phyloP scores from a whole-genome alignment of 2,329 filamentous ascomycete species.

The Monilinia fructicola region DNA sequence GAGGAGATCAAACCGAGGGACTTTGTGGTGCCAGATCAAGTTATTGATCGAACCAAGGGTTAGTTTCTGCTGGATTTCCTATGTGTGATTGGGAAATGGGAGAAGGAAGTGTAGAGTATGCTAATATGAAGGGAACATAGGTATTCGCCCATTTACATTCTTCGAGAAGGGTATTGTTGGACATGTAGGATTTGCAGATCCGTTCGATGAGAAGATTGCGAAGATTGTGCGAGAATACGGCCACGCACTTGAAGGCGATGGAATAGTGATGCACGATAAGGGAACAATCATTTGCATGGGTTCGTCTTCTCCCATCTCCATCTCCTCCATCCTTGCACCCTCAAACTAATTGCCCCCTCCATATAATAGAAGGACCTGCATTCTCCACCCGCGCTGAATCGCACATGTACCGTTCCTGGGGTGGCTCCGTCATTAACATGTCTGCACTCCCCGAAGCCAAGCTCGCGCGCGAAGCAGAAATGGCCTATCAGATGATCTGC shows the following conservation, averaged over 20 bases:
- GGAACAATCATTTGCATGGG: conserved; percentile 92
- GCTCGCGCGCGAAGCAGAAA: conserved; percentile 91
- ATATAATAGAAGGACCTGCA: conserved; percentile 75
- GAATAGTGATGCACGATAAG: conserved; percentile 77
- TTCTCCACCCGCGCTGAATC: conserved; percentile 96
- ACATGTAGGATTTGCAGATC: conserved; percentile 93
- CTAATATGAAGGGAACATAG: neutral
- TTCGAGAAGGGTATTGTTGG: conserved; percentile 90
- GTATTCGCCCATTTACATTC: conserved; percentile 85
- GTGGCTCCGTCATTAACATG: conserved; percentile 98
- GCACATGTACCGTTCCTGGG: conserved; percentile 91
- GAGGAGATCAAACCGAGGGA: conserved; percentile 94
- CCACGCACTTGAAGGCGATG: conserved; percentile 73
- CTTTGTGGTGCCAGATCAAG: conserved; percentile 93
- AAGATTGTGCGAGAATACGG: conserved; percentile 78
- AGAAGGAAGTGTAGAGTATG: neutral
- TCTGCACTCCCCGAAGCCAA: conserved; percentile 93
- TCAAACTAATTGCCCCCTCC: neutral
- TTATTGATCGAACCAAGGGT: conserved; percentile 94
- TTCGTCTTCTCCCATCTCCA: conserved; percentile 45
- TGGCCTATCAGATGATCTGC: conserved; percentile 97
- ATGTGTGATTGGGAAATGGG: neutral
- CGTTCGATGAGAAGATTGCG: conserved; percentile 79
- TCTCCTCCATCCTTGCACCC: neutral
- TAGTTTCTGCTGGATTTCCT: neutral